phyloP scores from a whole-genome alignment of 177 flowering plant species.

The Vitis hybrid region DNA sequence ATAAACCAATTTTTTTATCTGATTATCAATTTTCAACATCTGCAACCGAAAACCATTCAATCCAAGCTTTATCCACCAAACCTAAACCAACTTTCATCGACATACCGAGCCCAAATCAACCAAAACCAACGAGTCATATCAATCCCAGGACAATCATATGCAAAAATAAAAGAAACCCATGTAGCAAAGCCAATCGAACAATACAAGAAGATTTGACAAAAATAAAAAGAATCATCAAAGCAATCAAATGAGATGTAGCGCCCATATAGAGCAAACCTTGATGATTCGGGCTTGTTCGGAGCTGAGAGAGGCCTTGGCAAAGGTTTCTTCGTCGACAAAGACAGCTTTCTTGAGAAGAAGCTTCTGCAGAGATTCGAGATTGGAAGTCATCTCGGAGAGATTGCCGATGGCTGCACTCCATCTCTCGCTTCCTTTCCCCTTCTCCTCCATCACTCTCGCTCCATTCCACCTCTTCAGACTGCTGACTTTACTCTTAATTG shows the following conservation, averaged over 20 bases:
- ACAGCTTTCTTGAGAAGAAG: slow-evolving; percentile 78
- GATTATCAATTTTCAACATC: too few species aligned
- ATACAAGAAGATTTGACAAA: background rate
- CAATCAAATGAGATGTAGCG: background rate
- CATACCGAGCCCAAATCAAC: too few species aligned
- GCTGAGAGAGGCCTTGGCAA: slow-evolving; percentile 73
- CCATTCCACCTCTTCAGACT: background rate
- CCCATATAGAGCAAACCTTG: slow-evolving; percentile 46
- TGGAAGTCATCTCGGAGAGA: slow-evolving; percentile 74
- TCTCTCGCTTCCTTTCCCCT: slow-evolving; percentile 70
- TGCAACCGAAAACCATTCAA: too few species aligned
- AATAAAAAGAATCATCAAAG: background rate
- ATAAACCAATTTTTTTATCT: too few species aligned
- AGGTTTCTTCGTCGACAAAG: slow-evolving; percentile 87
- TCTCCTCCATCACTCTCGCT: slow-evolving; percentile 31
- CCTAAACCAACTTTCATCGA: too few species aligned
- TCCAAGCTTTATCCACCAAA: too few species aligned
- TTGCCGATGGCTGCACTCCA: slow-evolving; percentile 80
- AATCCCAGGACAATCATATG: too few species aligned
- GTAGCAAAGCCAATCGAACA: too few species aligned
- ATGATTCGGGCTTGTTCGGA: slow-evolving; percentile 86
- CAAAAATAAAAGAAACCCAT: too few species aligned
- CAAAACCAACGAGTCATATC: too few species aligned
- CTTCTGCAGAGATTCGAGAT: slow-evolving; percentile 75
- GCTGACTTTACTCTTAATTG: background rate